A percentile compares a stretch with the other conserved stretches of the same genome.
phyloP scores from a whole-genome alignment of 345 rosid genomes.

The Hypericum perforatum region DNA sequence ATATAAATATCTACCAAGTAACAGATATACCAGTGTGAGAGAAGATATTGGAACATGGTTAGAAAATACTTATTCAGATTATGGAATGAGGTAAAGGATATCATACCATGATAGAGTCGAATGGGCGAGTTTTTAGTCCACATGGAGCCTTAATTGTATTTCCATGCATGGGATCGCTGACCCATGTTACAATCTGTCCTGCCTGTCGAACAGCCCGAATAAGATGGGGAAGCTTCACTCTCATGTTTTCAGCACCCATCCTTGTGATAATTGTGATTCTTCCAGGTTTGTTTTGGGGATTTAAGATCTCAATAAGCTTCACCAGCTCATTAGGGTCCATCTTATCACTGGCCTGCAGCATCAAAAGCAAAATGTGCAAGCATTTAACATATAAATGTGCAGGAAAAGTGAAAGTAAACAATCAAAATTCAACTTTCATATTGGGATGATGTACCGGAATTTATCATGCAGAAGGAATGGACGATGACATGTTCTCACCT shows the following conservation, averaged over 20 bases:
- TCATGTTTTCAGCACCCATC: slow-evolving; percentile 97
- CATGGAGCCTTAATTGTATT: slow-evolving; percentile 97
- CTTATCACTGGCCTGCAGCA: slow-evolving; percentile 71
- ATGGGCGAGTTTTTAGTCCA: slow-evolving; percentile 90
- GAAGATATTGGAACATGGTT: too few relatives aligned
- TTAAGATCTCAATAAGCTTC: slow-evolving; percentile 76
- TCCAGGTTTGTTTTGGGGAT: slow-evolving; percentile 79
- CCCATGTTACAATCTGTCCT: slow-evolving; percentile 88
- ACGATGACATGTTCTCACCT: slow-evolving; percentile 7
- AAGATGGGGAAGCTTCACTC: slow-evolving; percentile 86
- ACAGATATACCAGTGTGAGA: too few relatives aligned
- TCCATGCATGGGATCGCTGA: slow-evolving; percentile 95
- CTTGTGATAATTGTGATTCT: slow-evolving; percentile 75
- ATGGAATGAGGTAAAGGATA: too few relatives aligned
- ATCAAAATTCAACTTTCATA: too few relatives aligned
- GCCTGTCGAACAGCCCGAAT: slow-evolving; percentile 69
- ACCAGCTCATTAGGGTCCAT: slow-evolving; percentile 84
- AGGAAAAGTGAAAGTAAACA: too few relatives aligned
- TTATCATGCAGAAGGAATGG: background rate
- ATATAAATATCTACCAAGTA: too few relatives aligned
- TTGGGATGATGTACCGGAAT: too few relatives aligned
- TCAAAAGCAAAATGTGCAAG: too few relatives aligned
- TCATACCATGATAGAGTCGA: slow-evolving; percentile 67
- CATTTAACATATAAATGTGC: too few relatives aligned
- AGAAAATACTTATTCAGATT: too few relatives aligned